Evolutionary conservation across 2,329 filamentous ascomycete genomes (phyloP).

Genomic region (Pseudogymnoascus sp.): DNA sequence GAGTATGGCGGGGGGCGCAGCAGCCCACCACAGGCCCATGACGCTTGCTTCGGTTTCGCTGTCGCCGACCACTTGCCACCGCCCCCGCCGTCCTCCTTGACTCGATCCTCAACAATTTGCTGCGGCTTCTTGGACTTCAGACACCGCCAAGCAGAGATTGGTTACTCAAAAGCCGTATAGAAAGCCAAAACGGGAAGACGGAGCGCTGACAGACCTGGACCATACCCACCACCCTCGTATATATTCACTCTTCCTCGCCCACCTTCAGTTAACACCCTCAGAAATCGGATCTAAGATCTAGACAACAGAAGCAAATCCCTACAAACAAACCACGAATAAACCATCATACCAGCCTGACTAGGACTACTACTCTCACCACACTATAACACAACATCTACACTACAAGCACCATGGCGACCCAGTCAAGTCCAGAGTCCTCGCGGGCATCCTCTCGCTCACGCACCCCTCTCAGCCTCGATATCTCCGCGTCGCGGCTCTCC

Average conservation of each 20-base stretch:
- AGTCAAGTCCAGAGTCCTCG: constrained; percentile 9
- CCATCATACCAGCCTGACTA: not conserved
- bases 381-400: not conserved
- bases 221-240: not conserved
- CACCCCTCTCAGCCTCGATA: constrained; percentile 61
- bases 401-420: constrained; percentile 3
- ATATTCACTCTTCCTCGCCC: not conserved
- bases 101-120: constrained; percentile 15
- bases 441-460: constrained; percentile 12
- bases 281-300: not conserved
- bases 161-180: not conserved
- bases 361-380: not conserved
- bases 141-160: constrained; percentile 4
- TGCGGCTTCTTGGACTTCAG: constrained; percentile 1
- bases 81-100: constrained; percentile 22
- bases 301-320: not conserved
- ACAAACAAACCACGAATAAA: not conserved
- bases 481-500: constrained; percentile 65
- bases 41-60: constrained; percentile 6
- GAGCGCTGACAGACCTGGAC: not conserved
- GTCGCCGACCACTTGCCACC: constrained; percentile 16
- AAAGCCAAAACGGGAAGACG: constrained; percentile 1
- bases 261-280: not conserved
- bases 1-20: constrained; percentile 6
- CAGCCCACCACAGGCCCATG: constrained; percentile 1